These are phyloP conservation scores for Neodidymelliopsis sp. DNA, from an alignment of 2,329 filamentous ascomycete species.

Conservation along the genomic window DNA sequence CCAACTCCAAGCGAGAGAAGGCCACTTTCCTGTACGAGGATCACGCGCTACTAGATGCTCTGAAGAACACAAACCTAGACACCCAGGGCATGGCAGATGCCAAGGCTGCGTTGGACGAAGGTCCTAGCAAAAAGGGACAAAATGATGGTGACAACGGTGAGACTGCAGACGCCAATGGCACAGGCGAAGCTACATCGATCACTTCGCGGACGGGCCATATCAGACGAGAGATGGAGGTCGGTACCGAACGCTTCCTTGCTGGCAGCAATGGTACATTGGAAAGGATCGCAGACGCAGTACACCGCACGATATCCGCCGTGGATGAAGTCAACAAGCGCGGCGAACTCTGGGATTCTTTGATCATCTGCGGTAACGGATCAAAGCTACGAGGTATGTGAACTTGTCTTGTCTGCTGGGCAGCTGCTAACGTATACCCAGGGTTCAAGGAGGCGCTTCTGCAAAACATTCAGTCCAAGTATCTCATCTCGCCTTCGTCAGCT, in stretches of 20 bases:
- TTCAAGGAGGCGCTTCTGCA: constrained; percentile 89
- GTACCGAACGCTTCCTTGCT: constrained; percentile 73
- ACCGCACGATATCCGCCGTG: constrained; percentile 81
- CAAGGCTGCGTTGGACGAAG: constrained; percentile 60
- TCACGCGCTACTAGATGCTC: constrained; percentile 61
- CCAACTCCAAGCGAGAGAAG: constrained; percentile 74
- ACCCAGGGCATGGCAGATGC: constrained; percentile 58
- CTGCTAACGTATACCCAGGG: constrained; percentile 59
- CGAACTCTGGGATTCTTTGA: constrained; percentile 88
- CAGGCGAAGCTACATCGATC: constrained; percentile 22
- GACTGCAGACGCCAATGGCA: constrained; percentile 39
- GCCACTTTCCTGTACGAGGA: constrained; percentile 80
- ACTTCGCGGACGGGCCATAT: constrained; percentile 43
- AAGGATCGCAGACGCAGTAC: constrained; percentile 82
- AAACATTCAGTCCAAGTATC: constrained; percentile 80
- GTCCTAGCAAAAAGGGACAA: constrained; percentile 50
- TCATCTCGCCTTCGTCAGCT: constrained; percentile 89
- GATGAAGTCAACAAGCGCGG: constrained; percentile 85
- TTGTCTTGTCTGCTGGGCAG: background rate
- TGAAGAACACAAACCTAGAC: constrained; percentile 59
- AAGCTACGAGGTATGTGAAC: constrained; percentile 63
- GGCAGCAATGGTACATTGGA: constrained; percentile 77
- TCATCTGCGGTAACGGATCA: constrained; percentile 89
- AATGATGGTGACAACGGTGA: constrained; percentile 46
- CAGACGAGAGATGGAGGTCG: constrained; percentile 74